phyloP scores from a whole-genome alignment of 257 asterid genomes.

The Fraxinus quadrangulata region DNA sequence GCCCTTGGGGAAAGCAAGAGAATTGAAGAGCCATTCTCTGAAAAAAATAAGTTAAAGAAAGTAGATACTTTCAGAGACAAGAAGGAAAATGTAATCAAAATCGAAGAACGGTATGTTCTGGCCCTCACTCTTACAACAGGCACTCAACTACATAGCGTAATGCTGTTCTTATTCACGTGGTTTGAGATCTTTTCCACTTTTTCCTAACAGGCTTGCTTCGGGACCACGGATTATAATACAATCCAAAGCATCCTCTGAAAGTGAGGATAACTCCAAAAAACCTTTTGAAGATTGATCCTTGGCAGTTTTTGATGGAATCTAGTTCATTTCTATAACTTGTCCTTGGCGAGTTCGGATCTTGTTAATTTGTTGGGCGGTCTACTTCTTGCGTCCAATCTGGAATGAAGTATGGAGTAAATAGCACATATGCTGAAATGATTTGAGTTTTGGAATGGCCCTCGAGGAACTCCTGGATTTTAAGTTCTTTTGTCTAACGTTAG shows the following conservation, averaged over 20 bases:
- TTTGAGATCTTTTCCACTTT: conserved; percentile 36
- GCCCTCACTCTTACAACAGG: conserved; percentile 15
- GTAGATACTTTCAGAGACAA: conserved; percentile 50
- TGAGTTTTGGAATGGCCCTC: background rate
- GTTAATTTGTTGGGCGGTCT: background rate
- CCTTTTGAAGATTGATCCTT: background rate
- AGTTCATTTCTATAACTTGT: background rate
- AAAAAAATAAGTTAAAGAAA: conserved; percentile 38
- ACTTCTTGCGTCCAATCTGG: background rate
- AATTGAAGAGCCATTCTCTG: conserved; percentile 53
- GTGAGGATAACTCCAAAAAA: conserved; percentile 31
- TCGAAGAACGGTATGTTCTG: conserved; percentile 87
- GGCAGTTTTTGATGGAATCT: background rate
- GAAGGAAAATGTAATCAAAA: conserved; percentile 64
- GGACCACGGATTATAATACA: conserved; percentile 98
- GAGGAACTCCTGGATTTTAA: background rate
- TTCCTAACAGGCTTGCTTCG: conserved; percentile 82
- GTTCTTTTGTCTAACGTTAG: background rate
- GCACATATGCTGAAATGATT: background rate
- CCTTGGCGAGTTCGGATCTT: background rate
- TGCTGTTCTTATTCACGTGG: conserved; percentile 28
- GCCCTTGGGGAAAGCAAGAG: conserved; percentile 82
- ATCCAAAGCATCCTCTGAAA: conserved; percentile 46
- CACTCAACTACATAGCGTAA: background rate
- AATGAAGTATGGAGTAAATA: background rate